Evolutionary conservation across 2,329 filamentous ascomycete genomes (phyloP), one percentile per base, ranked within the genome.

Genomic region (Amesomyces nigricolor): DNA sequence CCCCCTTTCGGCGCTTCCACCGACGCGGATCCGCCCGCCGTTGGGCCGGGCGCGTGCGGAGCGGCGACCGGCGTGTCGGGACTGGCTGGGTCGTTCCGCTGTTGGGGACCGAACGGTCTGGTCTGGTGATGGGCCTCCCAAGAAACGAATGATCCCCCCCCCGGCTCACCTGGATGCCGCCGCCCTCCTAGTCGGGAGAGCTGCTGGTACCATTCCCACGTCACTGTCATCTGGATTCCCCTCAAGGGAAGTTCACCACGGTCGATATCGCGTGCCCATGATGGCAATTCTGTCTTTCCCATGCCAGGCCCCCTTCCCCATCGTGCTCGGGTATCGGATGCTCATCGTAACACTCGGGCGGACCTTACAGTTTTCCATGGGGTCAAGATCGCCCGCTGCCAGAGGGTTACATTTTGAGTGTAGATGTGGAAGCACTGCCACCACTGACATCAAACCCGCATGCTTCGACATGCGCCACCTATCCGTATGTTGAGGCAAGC

Each of bases 11-110:
- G 53, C 42, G 45, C 22, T 35, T 22, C 37, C 48, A 19, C 53
- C 53, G 53, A 55, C 42, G 13, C 42, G 53, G 37, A 35, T 47
- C 40, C 47, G 32, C 53, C 46, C 42, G 42, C 53, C 47, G 47
- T 44, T 56, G 48, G 43, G 26, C 47, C 53, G 48, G 43, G 6
- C n/a, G 42, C 40, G 22, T 26, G 35, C 30, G 35, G 10, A 4
- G 8, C 19, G 42, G 22, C 46, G 49, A 40, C 39, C 47, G 22
- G 29, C 47, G 22, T 13, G 22, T 13, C 26, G 30, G 46, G 37
- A 45, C 39, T 49, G 51, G 45, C 38, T 48, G 44, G 51, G 35
- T 42, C 16, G 26, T 53, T 43, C 45, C 51, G 44, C 13, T 19
- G 22, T 26, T 26, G 4, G 22, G 22, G 22, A 22, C 17, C 9